A percentile compares a stretch with the other conserved stretches of the same genome.
phyloP scores from a whole-genome alignment of 2,329 filamentous ascomycete species.

The Alternaria sp. region DNA sequence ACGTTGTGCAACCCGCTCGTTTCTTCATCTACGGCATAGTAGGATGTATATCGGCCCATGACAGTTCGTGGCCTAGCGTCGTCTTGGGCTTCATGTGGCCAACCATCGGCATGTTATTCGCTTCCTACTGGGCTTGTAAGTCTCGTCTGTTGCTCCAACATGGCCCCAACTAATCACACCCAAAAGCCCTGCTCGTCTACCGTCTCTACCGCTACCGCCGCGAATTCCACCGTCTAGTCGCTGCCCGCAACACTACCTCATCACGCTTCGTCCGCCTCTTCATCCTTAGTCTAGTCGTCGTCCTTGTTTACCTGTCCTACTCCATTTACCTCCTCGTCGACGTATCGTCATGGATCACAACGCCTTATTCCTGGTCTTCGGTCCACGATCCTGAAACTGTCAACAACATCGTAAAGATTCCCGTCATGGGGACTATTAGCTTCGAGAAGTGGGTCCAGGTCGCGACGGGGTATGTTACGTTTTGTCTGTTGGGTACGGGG shows the following conservation, averaged over 20 bases:
- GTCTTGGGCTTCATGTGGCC: constrained; percentile 66
- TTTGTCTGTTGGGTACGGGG: constrained; percentile 72
- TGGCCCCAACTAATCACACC: constrained; percentile 9
- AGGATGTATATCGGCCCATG: constrained; percentile 65
- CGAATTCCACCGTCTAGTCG: constrained; percentile 66
- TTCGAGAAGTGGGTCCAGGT: constrained; percentile 69
- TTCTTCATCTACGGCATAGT: constrained; percentile 67
- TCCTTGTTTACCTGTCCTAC: constrained; percentile 63
- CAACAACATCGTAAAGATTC: constrained; percentile 59
- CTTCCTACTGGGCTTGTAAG: constrained; percentile 67
- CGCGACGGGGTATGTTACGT: constrained; percentile 63
- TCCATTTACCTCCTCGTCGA: constrained; percentile 57
- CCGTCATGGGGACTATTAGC: constrained; percentile 55
- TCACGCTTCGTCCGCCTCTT: constrained; percentile 71
- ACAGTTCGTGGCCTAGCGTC: constrained; percentile 66
- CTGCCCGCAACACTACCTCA: constrained; percentile 62
- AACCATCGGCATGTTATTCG: constrained; percentile 62
- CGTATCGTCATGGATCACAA: constrained; percentile 33
- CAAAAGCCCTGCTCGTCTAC: constrained; percentile 64
- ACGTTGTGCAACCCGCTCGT: constrained; percentile 66
- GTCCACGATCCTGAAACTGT: constrained; percentile 59
- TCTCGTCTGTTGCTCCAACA: constrained; percentile 11
- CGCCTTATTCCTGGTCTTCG: constrained; percentile 62
- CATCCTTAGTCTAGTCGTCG: constrained; percentile 62
- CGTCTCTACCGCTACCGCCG: constrained; percentile 69